These are phyloP conservation scores for Aspergillus proliferans DNA, from an alignment of 2,329 filamentous ascomycete genomes.

Conservation along the genomic window DNA sequence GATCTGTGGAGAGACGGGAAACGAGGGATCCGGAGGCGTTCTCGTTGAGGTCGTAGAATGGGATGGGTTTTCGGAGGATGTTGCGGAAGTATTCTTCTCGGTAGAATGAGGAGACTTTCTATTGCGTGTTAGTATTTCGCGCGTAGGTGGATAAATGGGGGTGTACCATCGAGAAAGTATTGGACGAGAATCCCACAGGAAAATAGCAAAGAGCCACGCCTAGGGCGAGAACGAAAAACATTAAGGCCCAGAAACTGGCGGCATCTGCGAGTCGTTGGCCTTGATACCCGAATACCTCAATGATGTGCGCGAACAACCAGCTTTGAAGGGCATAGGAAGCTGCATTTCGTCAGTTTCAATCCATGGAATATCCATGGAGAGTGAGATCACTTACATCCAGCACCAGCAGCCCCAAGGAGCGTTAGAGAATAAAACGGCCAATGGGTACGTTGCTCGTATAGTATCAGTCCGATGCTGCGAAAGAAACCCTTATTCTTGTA, in stretches of 20 bases:
- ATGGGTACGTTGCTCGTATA: conserved; percentile 27
- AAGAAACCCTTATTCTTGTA: conserved; percentile 12
- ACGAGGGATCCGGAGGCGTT: conserved; percentile 46
- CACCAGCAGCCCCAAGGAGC: conserved; percentile 20
- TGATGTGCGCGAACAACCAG: conserved; percentile 44
- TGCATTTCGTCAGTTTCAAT: conserved; percentile 1
- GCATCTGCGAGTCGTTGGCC: conserved; percentile 32
- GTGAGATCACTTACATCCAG: conserved; percentile 21
- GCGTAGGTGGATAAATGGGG: conserved; percentile 31
- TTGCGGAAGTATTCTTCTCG: conserved; percentile 36
- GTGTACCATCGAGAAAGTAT: conserved; percentile 42
- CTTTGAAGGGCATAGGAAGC: conserved; percentile 31
- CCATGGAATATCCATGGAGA: not conserved
- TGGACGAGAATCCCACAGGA: conserved; percentile 41
- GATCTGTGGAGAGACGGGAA: conserved; percentile 43
- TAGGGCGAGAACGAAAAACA: conserved; percentile 52
- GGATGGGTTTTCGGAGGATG: conserved; percentile 38
- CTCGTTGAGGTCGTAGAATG: conserved; percentile 40
- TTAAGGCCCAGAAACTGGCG: conserved; percentile 49
- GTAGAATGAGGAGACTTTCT: conserved; percentile 3
- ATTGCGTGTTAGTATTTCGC: conserved; percentile 12
- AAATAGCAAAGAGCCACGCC: conserved; percentile 42
- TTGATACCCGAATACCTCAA: conserved; percentile 43
- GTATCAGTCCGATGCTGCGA: conserved; percentile 16
- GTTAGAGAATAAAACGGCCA: conserved; percentile 24